These are phyloP conservation scores for Babesia ovata DNA, from an alignment of 169 alveolate genomes.

Conservation along the genomic window DNA sequence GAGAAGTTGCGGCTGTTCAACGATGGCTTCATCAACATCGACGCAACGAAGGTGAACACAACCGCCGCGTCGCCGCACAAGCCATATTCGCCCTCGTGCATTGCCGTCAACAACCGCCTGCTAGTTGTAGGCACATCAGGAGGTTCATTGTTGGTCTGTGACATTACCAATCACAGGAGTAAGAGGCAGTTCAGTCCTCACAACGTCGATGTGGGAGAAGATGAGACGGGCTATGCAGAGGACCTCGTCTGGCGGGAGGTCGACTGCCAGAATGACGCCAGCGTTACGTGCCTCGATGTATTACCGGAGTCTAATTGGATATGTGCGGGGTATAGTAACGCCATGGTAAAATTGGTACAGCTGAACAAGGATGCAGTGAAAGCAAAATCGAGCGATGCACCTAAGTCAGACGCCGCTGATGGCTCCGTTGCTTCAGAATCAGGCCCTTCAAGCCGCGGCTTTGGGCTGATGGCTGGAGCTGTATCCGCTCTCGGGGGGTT, in stretches of 20 bases:
- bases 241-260: conserved; percentile 48
- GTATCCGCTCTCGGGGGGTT: conserved; percentile 62
- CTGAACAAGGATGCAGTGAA: conserved; percentile 22
- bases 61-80: not conserved
- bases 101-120: conserved; percentile 32
- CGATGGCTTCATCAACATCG: conserved; percentile 19
- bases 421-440: not conserved
- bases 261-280: conserved; percentile 30
- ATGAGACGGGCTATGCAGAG: not conserved
- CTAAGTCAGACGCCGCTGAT: conserved; percentile 16
- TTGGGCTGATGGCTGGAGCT: conserved; percentile 68
- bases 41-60: not conserved
- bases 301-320: conserved; percentile 55
- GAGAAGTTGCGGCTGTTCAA: conserved; percentile 45
- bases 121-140: conserved; percentile 46
- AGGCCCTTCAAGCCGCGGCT: conserved; percentile 17
- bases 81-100: conserved; percentile 22
- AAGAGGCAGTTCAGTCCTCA: conserved; percentile 44
- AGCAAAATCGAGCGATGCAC: not conserved
- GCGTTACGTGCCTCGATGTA: conserved; percentile 54
- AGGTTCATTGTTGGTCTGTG: conserved; percentile 53
- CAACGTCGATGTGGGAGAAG: conserved; percentile 15
- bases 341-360: conserved; percentile 54
- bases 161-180: conserved; percentile 37
- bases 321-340: conserved; percentile 53